Conservation (phyloP, 768 basidiomycete species). For the Pholiota microspora region DNA sequence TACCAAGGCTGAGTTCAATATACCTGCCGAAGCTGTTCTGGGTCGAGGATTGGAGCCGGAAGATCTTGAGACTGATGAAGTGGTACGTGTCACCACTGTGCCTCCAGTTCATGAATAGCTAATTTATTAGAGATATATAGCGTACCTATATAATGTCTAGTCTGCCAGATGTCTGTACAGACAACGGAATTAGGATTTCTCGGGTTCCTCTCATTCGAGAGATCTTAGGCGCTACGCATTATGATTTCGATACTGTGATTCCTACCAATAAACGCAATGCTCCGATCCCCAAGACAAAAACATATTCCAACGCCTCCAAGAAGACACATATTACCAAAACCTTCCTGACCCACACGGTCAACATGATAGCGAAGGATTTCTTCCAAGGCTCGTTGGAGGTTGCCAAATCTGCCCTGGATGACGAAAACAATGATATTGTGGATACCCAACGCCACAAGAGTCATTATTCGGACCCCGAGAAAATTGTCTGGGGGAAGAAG, state of each 20-base stretch:
- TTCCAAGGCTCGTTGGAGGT: constrained; percentile 44
- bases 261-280: neutral
- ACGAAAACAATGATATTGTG: constrained; percentile 22
- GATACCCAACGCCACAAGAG: constrained; percentile 10
- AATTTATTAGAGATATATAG: constrained; percentile 23
- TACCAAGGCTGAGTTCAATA: constrained; percentile 26
- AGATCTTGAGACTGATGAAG: constrained; percentile 44
- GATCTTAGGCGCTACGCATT: constrained; percentile 11
- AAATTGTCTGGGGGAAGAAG: constrained; percentile 30
- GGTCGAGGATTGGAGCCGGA: constrained; percentile 39
- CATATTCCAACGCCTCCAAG: too few species aligned
- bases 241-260: neutral
- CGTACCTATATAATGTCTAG: constrained; percentile 39
- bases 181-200: constrained; percentile 27
- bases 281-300: too few species aligned
- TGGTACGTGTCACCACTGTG: constrained; percentile 33
- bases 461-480: constrained; percentile 34
- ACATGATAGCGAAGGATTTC: constrained; percentile 42
- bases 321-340: constrained; percentile 26
- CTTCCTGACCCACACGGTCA: constrained; percentile 46
- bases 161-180: constrained; percentile 34
- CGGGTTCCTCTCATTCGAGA: constrained; percentile 41
- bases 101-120: neutral
- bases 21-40: constrained; percentile 33
- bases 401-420: constrained; percentile 23